Evolutionary conservation across 305 asterid species (phyloP).

Genomic region (Solanum aculeatissimum): DNA sequence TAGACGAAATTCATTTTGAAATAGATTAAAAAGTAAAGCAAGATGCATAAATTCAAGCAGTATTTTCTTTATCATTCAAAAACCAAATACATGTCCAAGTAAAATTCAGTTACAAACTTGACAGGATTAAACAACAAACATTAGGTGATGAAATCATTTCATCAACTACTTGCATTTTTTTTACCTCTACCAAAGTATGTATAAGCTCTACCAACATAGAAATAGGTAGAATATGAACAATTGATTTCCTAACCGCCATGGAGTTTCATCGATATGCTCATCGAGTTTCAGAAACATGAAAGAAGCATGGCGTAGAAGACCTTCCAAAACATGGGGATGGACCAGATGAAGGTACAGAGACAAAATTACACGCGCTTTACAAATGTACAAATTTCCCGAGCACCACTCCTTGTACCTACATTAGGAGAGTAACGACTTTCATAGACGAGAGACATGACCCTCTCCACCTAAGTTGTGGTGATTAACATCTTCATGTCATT

Average conservation of each 20-base stretch:
- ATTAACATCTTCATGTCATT: constrained; percentile 21
- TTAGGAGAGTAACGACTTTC: not conserved
- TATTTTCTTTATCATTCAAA: not conserved
- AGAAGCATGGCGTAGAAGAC: not conserved
- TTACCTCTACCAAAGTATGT: not conserved
- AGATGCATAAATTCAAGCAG: not conserved
- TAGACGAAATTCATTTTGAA: not conserved
- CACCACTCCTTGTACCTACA: constrained; percentile 6
- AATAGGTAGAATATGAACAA: not conserved
- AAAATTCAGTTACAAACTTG: not conserved
- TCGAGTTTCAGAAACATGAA: not conserved
- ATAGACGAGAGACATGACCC: not conserved
- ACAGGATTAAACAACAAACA: not conserved
- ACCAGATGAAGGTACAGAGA: not conserved
- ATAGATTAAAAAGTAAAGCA: not conserved
- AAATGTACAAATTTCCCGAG: constrained; percentile 37
- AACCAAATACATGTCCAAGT: not conserved
- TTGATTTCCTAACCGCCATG: not conserved
- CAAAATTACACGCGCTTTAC: constrained; percentile 16
- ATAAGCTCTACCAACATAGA: not conserved
- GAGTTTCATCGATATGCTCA: not conserved
- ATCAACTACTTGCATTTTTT: not conserved
- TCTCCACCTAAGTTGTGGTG: not conserved
- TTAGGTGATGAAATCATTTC: not conserved
- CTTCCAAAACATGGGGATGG: not conserved